Percentiles rank a stretch among this genome's conserved stretches.
These are phyloP conservation scores for Ilyonectria mors-panacis DNA, from an alignment of 2,329 filamentous ascomycete species.

Conservation along the genomic window DNA sequence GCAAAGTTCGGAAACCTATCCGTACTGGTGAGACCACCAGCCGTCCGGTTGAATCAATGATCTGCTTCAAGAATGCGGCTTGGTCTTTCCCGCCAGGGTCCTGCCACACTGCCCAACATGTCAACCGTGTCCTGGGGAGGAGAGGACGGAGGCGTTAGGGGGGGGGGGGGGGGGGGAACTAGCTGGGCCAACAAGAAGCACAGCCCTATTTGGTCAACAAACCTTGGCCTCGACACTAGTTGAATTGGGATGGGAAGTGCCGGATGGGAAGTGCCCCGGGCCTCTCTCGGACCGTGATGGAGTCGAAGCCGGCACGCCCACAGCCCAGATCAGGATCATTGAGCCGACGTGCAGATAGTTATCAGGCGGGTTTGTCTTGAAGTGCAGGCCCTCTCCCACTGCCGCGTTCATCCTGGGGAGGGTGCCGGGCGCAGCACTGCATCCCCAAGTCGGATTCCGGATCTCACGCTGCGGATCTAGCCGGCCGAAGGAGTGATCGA, in stretches of 20 bases:
- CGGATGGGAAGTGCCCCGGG: slow-evolving; percentile 17
- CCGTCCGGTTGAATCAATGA: slow-evolving; percentile 31
- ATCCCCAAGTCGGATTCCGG: slow-evolving; percentile 19
- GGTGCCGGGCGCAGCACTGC: slow-evolving; percentile 32
- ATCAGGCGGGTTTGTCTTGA: neutral
- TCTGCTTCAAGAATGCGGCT: slow-evolving; percentile 27
- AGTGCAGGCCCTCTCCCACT: slow-evolving; percentile 5
- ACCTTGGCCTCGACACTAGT: slow-evolving; percentile 26
- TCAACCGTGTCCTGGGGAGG: neutral
- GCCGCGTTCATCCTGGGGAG: slow-evolving; percentile 16
- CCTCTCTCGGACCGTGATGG: neutral
- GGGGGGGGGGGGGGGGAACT: no score
- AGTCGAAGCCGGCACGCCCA: slow-evolving; percentile 12
- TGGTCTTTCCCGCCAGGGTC: slow-evolving; percentile 15
- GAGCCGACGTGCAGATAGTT: neutral
- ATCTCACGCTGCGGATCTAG: slow-evolving; percentile 44
- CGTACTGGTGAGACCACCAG: slow-evolving; percentile 30
- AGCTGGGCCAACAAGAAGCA: slow-evolving; percentile 11
- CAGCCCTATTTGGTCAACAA: slow-evolving; percentile 9
- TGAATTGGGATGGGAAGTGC: slow-evolving; percentile 27
- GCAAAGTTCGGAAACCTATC: slow-evolving; percentile 15
- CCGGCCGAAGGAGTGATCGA: slow-evolving; percentile 41
- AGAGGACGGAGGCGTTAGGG: slow-evolving; percentile 14
- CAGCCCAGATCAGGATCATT: slow-evolving; percentile 12
- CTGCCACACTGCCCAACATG: slow-evolving; percentile 10